phyloP scores from a whole-genome alignment of 1,284 basidiomycete genomes.

The Irpex sp. region DNA sequence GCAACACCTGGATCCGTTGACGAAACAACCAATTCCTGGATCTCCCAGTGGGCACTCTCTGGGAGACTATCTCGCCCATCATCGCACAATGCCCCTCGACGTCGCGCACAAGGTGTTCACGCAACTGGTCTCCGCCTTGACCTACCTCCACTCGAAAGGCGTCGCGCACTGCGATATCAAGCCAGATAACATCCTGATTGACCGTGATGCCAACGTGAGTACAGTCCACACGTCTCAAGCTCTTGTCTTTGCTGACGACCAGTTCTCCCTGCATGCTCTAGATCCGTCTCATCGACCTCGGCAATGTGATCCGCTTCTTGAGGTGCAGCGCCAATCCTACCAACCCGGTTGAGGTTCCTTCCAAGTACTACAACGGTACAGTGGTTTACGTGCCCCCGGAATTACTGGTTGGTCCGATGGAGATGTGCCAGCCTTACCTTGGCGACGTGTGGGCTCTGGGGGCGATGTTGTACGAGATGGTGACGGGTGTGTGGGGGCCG shows the following conservation, averaged over 20 bases:
- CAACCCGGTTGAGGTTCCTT: not conserved
- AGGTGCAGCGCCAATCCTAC: not conserved
- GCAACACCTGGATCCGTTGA: not conserved
- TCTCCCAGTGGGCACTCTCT: not conserved
- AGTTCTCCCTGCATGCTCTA: not conserved
- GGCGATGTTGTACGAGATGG: not conserved
- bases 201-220: not conserved
- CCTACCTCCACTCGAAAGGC: not conserved
- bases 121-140: not conserved
- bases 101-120: not conserved
- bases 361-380: not conserved
- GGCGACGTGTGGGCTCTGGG: not conserved
- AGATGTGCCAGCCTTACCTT: not conserved
- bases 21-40: too few species aligned
- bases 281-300: not conserved
- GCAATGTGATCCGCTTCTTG: not conserved
- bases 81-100: not conserved
- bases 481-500: not conserved
- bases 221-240: not conserved
- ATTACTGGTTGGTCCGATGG: not conserved
- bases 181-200: not conserved
- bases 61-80: not conserved
- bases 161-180: not conserved
- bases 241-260: not conserved
- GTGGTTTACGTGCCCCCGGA: not conserved